These are phyloP conservation scores for Leishmania gerbilli DNA, from an alignment of 208 protist species.

Conservation along the genomic window DNA sequence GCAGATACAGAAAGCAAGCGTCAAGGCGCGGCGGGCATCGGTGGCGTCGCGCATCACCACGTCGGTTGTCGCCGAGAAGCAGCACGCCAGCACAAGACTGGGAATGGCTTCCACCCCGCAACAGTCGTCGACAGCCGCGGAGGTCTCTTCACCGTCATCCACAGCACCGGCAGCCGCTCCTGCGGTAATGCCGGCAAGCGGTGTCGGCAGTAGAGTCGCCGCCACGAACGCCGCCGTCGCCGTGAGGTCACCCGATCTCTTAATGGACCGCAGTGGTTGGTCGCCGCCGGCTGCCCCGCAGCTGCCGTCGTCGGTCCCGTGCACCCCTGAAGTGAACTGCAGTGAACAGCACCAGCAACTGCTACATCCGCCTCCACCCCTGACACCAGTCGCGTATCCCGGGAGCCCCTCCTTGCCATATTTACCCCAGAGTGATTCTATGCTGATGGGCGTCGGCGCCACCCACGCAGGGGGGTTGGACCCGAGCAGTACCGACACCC, in stretches of 20 bases:
- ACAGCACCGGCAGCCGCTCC: background rate
- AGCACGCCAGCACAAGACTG: background rate
- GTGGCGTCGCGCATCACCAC: background rate
- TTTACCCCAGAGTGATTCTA: background rate
- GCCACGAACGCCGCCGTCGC: background rate
- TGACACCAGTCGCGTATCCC: background rate
- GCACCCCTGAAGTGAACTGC: background rate
- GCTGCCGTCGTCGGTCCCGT: background rate
- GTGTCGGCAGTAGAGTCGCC: background rate
- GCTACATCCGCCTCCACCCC: background rate
- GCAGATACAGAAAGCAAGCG: background rate
- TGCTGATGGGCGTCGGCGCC: background rate
- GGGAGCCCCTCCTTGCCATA: background rate
- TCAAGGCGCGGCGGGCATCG: background rate
- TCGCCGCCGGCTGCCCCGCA: background rate
- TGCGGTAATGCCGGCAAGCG: background rate
- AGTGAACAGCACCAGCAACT: background rate
- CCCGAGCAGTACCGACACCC: conserved; percentile 2
- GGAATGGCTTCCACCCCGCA: background rate
- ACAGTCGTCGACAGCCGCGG: background rate
- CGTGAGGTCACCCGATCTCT: background rate
- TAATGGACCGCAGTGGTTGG: conserved; percentile 2
- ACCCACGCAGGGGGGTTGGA: conserved; percentile 3
- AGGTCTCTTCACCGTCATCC: background rate
- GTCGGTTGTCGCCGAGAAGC: background rate